These are phyloP conservation scores for Saxophila tyrrhenica DNA, from an alignment of 495 filamentous ascomycete genomes.

Conservation along the genomic window DNA sequence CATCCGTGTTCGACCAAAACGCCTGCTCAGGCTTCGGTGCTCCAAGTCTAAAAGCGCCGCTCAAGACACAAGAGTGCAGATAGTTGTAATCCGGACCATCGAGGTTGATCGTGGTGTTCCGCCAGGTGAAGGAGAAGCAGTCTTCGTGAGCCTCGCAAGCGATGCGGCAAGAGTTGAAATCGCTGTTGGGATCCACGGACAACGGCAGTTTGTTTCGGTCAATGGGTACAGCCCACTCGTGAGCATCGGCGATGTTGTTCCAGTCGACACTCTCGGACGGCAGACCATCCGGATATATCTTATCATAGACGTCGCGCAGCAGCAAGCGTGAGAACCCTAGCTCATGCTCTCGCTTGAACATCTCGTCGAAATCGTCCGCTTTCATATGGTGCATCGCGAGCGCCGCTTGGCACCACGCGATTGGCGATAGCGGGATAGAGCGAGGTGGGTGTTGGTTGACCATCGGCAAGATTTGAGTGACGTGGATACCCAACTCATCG, in stretches of 20 bases:
- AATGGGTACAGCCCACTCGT: no score
- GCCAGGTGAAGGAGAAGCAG: background rate
- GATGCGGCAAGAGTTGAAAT: background rate
- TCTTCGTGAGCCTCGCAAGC: background rate
- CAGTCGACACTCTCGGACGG: slow-evolving; percentile 1
- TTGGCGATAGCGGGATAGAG: slow-evolving; percentile 8
- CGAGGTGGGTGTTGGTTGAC: background rate
- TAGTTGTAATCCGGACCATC: background rate
- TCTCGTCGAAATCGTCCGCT: background rate
- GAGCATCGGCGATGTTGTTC: slow-evolving; percentile 5
- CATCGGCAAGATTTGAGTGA: slow-evolving; percentile 6
- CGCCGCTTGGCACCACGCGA: slow-evolving; percentile 17
- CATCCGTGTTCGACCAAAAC: background rate
- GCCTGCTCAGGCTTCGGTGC: background rate
- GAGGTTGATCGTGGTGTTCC: background rate
- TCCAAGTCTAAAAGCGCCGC: background rate
- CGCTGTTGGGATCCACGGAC: background rate
- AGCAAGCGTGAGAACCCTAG: background rate
- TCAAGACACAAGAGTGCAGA: background rate
- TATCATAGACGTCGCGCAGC: slow-evolving; percentile 3
- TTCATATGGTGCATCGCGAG: slow-evolving; percentile 9
- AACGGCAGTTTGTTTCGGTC: background rate
- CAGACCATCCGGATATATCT: background rate
- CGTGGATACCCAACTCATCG: slow-evolving; percentile 2
- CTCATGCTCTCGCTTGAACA: slow-evolving; percentile 7